phyloP scores from a whole-genome alignment of 1,284 basidiomycete genomes.

The Sphagnurus paluster region DNA sequence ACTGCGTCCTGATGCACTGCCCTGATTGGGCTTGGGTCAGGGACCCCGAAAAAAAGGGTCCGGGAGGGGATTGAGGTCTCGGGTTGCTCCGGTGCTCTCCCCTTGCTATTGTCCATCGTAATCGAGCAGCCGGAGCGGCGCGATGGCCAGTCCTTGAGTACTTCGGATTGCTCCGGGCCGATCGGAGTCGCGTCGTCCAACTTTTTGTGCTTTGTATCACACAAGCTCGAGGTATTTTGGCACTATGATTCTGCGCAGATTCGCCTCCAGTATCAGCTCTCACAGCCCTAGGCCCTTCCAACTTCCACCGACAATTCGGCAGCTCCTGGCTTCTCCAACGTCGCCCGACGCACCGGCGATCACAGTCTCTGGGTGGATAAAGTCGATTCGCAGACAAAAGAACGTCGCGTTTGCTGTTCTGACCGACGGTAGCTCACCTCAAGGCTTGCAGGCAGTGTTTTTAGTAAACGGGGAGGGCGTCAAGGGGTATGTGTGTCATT shows the following conservation, averaged over 20 bases:
- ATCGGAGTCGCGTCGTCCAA: too few species aligned
- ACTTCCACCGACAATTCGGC: slow-evolving; percentile 57
- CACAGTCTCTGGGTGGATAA: slow-evolving; percentile 77
- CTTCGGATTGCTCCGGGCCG: too few species aligned
- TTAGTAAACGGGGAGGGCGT: slow-evolving; percentile 35
- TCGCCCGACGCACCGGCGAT: slow-evolving; percentile 15
- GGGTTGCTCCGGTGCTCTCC: too few species aligned
- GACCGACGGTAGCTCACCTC: slow-evolving; percentile 74
- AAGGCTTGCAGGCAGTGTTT: slow-evolving; percentile 80
- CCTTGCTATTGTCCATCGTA: too few species aligned
- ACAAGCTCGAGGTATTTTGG: too few species aligned
- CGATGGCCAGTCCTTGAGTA: too few species aligned
- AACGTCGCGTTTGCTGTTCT: slow-evolving; percentile 82
- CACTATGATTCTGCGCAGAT: slow-evolving; percentile 17
- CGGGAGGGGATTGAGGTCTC: too few species aligned
- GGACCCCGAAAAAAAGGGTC: too few species aligned
- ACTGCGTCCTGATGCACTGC: too few species aligned
- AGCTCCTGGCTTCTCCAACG: slow-evolving; percentile 42
- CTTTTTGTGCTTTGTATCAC: too few species aligned
- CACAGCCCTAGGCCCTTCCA: slow-evolving; percentile 21
- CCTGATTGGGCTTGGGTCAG: too few species aligned
- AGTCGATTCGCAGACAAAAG: slow-evolving; percentile 84
- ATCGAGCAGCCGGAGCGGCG: too few species aligned
- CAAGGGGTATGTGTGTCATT: slow-evolving; percentile 35
- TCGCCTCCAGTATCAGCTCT: slow-evolving; percentile 20